Base-by-base conservation (phyloP, 2,329 filamentous ascomycete species). In the Trematosphaeria pertusa region DNA sequence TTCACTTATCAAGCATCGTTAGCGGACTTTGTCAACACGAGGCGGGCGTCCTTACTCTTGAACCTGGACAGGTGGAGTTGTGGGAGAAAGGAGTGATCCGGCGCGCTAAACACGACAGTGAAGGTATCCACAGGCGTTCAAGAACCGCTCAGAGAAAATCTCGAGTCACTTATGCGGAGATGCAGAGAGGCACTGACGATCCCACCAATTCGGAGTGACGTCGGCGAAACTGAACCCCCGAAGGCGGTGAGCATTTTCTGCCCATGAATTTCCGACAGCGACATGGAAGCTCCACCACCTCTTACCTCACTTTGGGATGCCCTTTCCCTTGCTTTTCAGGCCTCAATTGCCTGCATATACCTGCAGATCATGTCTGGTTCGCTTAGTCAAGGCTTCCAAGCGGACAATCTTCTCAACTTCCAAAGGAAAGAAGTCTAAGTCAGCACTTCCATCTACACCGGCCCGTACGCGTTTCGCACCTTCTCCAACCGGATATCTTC, bases 401-500 rank as follows among this genome's bases (percentile, higher is more conserved):
- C 58, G 54, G 28, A 26, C 43, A 14, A 52, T 55, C 21, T 59
- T 58, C 2, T 56, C 56, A 3, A 39, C 48, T 8, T 46, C 49
- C 12, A 52, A 50, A 32, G 35, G 37, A 4, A 45, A 48, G 12
- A 50, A 56, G 24, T 32, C 28, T 28, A 52, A 52, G 34, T 37
- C 52, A n/a, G 43, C 58, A n/a, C 58, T 70, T 17, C 65, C 67
- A 4, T 47, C 58, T 10, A 49, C 43, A 12, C 67, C 69, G 15
- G 67, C 67, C 37, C 80, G 90, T 69, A 90, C 94, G 14, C 87
- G 94, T 36, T 99, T 99, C 72, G 94, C 95, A 1, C 94, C 94
- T 0, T 97, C 94, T 1, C 94, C 94, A 0, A 99, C 94, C 0
- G 94, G 94, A 1, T 92, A 93, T 62, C 80, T 99, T 18, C 94